Evolutionary conservation across 2,329 filamentous ascomycete species (phyloP), one percentile per base, ranked within the genome.

Genomic region (Tolypocladium ovalisporum): DNA sequence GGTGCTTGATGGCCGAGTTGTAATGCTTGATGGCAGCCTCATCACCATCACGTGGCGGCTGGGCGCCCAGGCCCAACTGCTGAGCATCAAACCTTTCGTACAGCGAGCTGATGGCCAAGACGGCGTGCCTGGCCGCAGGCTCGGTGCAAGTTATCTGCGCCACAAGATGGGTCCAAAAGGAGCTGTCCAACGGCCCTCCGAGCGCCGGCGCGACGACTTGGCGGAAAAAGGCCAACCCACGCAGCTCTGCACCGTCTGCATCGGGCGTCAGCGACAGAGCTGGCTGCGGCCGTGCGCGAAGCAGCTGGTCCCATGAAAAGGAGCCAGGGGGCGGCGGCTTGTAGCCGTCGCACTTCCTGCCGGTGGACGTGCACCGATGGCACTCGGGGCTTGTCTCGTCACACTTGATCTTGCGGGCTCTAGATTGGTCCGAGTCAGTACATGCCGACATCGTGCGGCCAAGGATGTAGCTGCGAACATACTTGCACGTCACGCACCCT

Each of bases 351-450:
- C 81, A 84, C 60, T 75, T 74, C 24, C 80, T 73, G 4, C 79
- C 78, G 2, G 79, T 80, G 22, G 73, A 76, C 3, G 70, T 75
- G 64, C 81, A 84, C 44, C 78, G 73, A 40, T 72, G 67, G 62
- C 81, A 84, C 49, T 65, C 68, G 1, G 80, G 80, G 59, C 76
- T 79, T 5, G 67, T 69, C 66, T 83, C 81, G 61, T 82, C 81
- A 63, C 81, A 84, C 66, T 83, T 84, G 55, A 83, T 75, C 58
- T 79, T 79, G 42, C 80, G 77, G 32, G 79, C 75, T 67, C 78
- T 82, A 55, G 7, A 35, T 27, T 13, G 8, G 37, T 42, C 24
- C 55, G 7, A 8, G 35, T 24, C 29, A 54, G 53, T 24, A 34
- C n/a, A 22, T 10, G 39, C 22, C 2, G 10, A 17, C 3, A 12